Conservation (phyloP, 306 rosid species). For the Canavalia gladiata region DNA sequence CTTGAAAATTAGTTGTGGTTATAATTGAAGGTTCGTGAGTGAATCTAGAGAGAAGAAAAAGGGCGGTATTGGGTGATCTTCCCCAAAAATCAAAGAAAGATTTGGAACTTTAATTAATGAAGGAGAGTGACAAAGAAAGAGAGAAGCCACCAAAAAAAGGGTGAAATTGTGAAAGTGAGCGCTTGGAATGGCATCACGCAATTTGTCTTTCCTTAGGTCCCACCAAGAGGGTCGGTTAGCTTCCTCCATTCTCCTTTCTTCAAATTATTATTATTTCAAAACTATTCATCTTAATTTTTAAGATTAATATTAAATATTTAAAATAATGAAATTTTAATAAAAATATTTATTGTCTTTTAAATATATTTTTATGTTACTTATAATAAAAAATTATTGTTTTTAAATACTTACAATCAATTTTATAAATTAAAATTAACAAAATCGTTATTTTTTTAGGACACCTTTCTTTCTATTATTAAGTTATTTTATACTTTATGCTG, state of each 20-base stretch:
- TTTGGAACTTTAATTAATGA: slow-evolving; percentile 58
- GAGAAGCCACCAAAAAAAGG: slow-evolving; percentile 47
- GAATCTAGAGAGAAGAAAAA: slow-evolving; percentile 45
- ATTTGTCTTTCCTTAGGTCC: slow-evolving; percentile 53
- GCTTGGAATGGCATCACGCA: slow-evolving; percentile 78
- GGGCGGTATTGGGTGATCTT: slow-evolving; percentile 60
- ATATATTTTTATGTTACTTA: too few species aligned
- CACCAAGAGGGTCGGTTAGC: slow-evolving; percentile 61
- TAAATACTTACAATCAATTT: too few species aligned
- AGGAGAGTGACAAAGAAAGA: slow-evolving; percentile 64
- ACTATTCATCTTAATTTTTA: too few species aligned
- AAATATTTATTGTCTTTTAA: too few species aligned
- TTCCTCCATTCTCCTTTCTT: background rate
- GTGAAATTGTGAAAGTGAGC: slow-evolving; percentile 63
- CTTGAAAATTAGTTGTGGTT: slow-evolving; percentile 19
- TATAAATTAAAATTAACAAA: too few species aligned
- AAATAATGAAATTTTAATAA: too few species aligned
- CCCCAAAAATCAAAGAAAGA: slow-evolving; percentile 69
- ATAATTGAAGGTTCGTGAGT: slow-evolving; percentile 37
- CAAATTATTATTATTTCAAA: background rate
- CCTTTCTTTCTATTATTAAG: too few species aligned
- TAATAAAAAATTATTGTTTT: too few species aligned
- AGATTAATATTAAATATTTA: too few species aligned
- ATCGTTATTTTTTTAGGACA: too few species aligned
- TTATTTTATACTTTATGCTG: too few species aligned